These are phyloP conservation scores for Podospora pseudocomata DNA, from an alignment of 495 filamentous ascomycete species.

Conservation along the genomic window DNA sequence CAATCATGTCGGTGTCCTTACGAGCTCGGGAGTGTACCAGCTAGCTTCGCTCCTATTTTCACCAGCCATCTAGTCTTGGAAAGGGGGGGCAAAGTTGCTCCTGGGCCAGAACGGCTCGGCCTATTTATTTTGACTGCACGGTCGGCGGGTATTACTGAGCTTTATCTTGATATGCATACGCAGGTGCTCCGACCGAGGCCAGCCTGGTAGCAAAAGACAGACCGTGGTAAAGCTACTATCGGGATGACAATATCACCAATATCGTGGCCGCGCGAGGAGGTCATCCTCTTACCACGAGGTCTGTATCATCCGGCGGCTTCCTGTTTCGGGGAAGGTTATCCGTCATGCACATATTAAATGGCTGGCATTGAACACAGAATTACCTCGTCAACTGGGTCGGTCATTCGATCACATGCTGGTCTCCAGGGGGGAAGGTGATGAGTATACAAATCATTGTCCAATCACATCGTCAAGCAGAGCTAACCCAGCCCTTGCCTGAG, in stretches of 20 bases:
- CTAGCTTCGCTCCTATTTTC: not conserved
- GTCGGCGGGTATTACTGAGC: not conserved
- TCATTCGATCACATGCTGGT: not conserved
- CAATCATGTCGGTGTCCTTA: not conserved
- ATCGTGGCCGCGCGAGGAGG: not conserved
- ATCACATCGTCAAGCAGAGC: not conserved
- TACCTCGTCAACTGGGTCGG: not conserved
- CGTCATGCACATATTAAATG: not conserved
- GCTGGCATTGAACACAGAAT: not conserved
- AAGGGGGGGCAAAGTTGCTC: not conserved
- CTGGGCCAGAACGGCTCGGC: not conserved
- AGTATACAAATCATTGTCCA: not conserved
- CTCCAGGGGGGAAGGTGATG: not conserved
- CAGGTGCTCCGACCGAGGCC: not conserved
- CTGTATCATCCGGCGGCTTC: not conserved
- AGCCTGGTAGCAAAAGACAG: not conserved
- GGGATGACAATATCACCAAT: not conserved
- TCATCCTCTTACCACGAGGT: no score
- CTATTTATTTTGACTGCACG: not conserved
- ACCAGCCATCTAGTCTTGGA: not conserved
- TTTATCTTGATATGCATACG: not conserved
- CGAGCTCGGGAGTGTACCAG: not conserved
- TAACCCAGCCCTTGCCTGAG: not conserved
- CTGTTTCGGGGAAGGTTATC: not conserved
- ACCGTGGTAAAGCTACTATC: not conserved